Conservation (phyloP, 331 rosid genomes). For the Dryas integrifolia region DNA sequence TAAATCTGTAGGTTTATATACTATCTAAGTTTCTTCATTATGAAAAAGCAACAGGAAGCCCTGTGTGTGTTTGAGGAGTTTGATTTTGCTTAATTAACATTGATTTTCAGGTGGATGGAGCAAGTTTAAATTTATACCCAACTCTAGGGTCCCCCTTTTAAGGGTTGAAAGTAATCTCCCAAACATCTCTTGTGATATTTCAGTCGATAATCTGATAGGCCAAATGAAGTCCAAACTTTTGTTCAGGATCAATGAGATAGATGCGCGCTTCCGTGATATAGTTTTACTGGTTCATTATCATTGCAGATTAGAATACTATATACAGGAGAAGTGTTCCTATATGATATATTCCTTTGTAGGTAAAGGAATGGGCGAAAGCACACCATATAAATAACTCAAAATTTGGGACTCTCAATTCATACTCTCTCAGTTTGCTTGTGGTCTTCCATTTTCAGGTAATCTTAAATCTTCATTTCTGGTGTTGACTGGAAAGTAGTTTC, state of each 20-base stretch:
- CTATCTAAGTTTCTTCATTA: background rate
- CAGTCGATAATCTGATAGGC: conserved; percentile 72
- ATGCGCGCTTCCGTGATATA: conserved; percentile 71
- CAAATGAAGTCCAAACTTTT: conserved; percentile 76
- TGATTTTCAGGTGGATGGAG: conserved; percentile 64
- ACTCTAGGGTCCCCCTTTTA: conserved; percentile 85
- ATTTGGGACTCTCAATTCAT: conserved; percentile 77
- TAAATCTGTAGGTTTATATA: background rate
- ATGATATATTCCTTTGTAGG: conserved; percentile 58
- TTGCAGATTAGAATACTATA: conserved; percentile 18
- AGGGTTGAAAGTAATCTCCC: conserved; percentile 48
- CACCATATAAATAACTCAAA: conserved; percentile 71
- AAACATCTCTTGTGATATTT: conserved; percentile 79
- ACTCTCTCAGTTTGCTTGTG: conserved; percentile 80
- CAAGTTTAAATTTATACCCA: conserved; percentile 42
- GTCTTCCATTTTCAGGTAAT: conserved; percentile 90
- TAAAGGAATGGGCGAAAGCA: conserved; percentile 95
- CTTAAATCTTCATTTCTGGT: conserved; percentile 21
- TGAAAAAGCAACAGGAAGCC: background rate
- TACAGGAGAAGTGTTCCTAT: conserved; percentile 24
- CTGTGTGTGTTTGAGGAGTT: background rate
- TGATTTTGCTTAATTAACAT: conserved; percentile 12
- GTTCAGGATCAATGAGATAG: conserved; percentile 66
- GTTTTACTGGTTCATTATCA: conserved; percentile 70
- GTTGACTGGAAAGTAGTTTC: background rate